phyloP scores from a whole-genome alignment of 2,329 filamentous ascomycete species.

The Fusarium newnesense region DNA sequence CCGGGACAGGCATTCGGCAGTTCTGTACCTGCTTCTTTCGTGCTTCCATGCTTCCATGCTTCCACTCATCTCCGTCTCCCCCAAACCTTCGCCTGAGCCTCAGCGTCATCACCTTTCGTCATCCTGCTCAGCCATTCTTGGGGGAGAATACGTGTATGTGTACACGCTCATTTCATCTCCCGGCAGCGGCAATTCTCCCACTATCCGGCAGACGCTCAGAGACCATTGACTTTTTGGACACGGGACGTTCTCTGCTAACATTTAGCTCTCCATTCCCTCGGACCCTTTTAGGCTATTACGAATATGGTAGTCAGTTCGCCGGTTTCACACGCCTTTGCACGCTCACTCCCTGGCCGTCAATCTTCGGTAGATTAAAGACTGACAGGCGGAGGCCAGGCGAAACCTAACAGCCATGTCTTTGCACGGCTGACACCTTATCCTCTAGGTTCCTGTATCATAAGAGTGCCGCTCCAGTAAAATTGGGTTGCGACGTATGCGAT shows the following conservation, averaged over 20 bases:
- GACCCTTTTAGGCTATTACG: slow-evolving; percentile 25
- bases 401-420: slow-evolving; percentile 35
- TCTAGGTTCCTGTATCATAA: not conserved
- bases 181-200: slow-evolving; percentile 6
- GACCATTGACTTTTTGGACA: not conserved
- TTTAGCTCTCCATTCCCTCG: slow-evolving; percentile 15
- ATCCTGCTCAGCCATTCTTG: slow-evolving; percentile 29
- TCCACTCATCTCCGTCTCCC: not conserved
- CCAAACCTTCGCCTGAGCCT: not conserved
- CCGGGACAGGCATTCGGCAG: slow-evolving; percentile 29
- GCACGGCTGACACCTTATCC: not conserved
- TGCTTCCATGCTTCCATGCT: slow-evolving; percentile 22
- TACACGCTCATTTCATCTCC: not conserved
- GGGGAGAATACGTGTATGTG: not conserved
- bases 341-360: not conserved
- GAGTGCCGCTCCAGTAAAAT: not conserved
- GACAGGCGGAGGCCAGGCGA: slow-evolving; percentile 30
- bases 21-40: slow-evolving; percentile 33
- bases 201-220: not conserved
- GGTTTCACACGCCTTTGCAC: not conserved
- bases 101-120: slow-evolving; percentile 23
- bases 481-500: slow-evolving; percentile 21
- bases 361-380: slow-evolving; percentile 18
- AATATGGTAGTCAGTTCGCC: slow-evolving; percentile 26
- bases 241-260: not conserved